Conservation (phyloP, 148 eudicot genomes). For the Limonium bicolor region DNA sequence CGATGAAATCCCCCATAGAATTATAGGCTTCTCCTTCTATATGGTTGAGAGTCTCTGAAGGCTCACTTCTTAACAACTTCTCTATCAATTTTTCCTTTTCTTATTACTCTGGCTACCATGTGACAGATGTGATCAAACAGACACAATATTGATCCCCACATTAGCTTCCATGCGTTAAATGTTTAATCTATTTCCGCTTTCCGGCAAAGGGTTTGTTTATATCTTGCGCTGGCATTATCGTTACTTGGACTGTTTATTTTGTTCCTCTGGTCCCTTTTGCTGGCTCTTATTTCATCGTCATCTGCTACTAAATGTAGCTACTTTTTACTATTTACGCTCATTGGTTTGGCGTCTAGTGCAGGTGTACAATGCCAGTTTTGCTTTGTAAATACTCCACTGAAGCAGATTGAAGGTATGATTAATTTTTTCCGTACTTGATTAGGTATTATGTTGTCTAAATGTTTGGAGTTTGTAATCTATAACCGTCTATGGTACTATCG, state of each 20-base stretch:
- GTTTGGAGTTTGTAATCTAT: not conserved
- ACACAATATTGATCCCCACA: no score
- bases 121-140: no score
- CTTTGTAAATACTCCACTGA: constrained; percentile 7
- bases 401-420: constrained; percentile 16
- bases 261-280: not conserved
- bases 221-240: not conserved
- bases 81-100: not conserved
- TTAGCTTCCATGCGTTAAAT: no score
- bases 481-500: no score
- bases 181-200: not conserved
- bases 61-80: not conserved
- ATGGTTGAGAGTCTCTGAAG: not conserved
- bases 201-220: not conserved
- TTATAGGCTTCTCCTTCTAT: not conserved
- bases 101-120: no score
- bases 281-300: not conserved
- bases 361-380: constrained; percentile 14
- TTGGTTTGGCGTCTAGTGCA: constrained; percentile 13
- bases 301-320: not conserved
- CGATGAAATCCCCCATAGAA: constrained; percentile 1
- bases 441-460: not conserved
- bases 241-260: not conserved
- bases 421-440: not conserved
- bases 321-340: not conserved